These are phyloP conservation scores for Peronospora farinosa DNA, from an alignment of 352 stramenopile genomes.

Conservation along the genomic window DNA sequence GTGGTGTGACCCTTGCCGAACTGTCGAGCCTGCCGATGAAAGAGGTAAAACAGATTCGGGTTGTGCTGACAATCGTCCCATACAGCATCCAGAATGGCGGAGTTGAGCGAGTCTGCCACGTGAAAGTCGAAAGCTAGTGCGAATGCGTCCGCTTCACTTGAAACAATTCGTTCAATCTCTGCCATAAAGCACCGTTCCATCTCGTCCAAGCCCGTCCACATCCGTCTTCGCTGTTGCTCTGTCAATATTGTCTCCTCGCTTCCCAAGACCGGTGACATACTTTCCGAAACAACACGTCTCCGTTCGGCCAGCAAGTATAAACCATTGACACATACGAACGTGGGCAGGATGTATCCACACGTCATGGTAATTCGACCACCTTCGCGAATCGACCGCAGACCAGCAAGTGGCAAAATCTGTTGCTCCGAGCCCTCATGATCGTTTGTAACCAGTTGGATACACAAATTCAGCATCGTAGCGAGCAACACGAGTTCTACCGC, in stretches of 20 bases:
- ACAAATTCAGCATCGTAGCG: constrained; percentile 68
- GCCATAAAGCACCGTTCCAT: constrained; percentile 63
- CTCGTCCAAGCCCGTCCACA: constrained; percentile 74
- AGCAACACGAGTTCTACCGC: constrained; percentile 64
- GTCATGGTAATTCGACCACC: constrained; percentile 50
- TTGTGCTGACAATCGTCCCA: constrained; percentile 85
- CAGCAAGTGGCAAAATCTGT: constrained; percentile 47
- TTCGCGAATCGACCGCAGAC: constrained; percentile 41
- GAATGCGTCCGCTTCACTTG: constrained; percentile 12
- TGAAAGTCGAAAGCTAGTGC: constrained; percentile 47
- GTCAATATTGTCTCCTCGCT: constrained; percentile 14
- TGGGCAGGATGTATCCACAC: constrained; percentile 71
- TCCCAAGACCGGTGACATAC: constrained; percentile 4
- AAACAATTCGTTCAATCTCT: constrained; percentile 49
- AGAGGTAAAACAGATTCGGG: constrained; percentile 75
- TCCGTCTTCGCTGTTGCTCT: constrained; percentile 21
- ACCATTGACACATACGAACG: constrained; percentile 56
- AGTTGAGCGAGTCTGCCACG: constrained; percentile 61
- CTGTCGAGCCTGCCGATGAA: constrained; percentile 69
- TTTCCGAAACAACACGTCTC: constrained; percentile 6
- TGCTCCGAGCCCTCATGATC: constrained; percentile 69
- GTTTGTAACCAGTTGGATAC: constrained; percentile 71
- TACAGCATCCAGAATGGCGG: constrained; percentile 69
- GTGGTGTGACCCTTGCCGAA: constrained; percentile 61
- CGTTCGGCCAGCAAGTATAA: constrained; percentile 55